Evolutionary conservation across 2,329 filamentous ascomycete genomes (phyloP), one percentile per base, ranked within the genome.

Genomic region (Stemphylium vesicarium): DNA sequence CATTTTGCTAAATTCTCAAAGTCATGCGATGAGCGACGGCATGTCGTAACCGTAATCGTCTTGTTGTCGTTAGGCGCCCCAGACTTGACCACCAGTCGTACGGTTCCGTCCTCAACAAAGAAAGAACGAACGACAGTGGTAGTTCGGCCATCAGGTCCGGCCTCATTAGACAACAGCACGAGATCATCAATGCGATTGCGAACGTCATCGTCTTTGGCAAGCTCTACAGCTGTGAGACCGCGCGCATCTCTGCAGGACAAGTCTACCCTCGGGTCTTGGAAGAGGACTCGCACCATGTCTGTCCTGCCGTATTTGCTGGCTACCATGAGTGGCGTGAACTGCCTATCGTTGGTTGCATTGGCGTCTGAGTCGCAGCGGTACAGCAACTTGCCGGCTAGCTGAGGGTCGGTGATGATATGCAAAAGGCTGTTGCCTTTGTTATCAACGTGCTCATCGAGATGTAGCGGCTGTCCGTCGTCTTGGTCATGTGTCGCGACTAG

Each of bases 181-280:
- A 99, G 81, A 73, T 99, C 95, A 71, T 99, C 95, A 60, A 99
- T 97, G 65, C 91, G 88, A 77, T 98, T 99, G 35, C 95, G 87
- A 22, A 99, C 91, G 64, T 99, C 95, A 71, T 99, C 95, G 68
- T 99, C 96, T 73, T 99, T 99, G 44, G 96, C 95, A 41, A 99
- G 82, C 75, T 99, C 95, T 6, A 98, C 92, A 7, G 95, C 95
- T 7, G 94, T 97, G 65, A 99, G 81, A 0, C 95, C 95, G 55
- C 95, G 86, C 13, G 91, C 78, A 73, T 99, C 96, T 73, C 89
- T 90, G 26, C 93, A 86, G 37, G 89, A 87, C 12, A 94, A 78
- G 71, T 99, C 95, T 4, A 97, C 92, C 64, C 96, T 83, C 20
- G 91, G 85, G 71, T 99, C 95, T 37, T 88, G 85, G 74, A 96